Base-by-base conservation (phyloP, 2,329 filamentous ascomycete genomes). In the Colletotrichum abscissum region DNA sequence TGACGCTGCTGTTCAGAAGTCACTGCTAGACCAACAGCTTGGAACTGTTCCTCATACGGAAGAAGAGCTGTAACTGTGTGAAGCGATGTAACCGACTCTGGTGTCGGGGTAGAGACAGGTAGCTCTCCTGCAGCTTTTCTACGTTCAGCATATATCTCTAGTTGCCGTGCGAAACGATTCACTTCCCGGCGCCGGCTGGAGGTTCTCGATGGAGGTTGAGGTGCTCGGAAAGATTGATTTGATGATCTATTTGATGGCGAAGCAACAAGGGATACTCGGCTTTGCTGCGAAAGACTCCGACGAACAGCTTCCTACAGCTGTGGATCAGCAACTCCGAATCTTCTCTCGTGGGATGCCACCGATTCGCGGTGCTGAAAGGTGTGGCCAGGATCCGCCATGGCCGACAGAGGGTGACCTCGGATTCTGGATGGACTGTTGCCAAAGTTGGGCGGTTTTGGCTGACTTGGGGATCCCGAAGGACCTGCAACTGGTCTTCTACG, bases 21-120 rank as follows among this genome's bases (percentile, higher is more conserved):
- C 1, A 91, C 86, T 2, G 89, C 88, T 63, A 91, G 82, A 1
- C 89, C 88, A 67, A 87, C 88, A 69, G 84, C 84, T 69, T 81
- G 82, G 74, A 91, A 90, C 73, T 91, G 85, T 4, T 85, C 81
- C 59, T 84, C 85, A 76, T 87, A 91, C 2, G 89, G 89, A 30
- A 89, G 77, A 3, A 91, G 80, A 35, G 86, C 87, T 30, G 85
- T 83, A 22, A 91, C 82, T 2, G 89, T 91, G 72, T 86, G 84
- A 58, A 86, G 80, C 55, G 85, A 89, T 62, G 79, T 76, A n/a
- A 79, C 82, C 3, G 86, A 86, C 14, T 82, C 81, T 79, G 73
- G 81, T 62, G 84, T 85, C 5, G 86, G 82, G 1, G 84, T 85
- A 12, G 82, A 81, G 19, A 83, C 75, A 1, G 82, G 81, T 33